phyloP scores from a whole-genome alignment of 306 rosid species.

The Hippophae rhamnoides region DNA sequence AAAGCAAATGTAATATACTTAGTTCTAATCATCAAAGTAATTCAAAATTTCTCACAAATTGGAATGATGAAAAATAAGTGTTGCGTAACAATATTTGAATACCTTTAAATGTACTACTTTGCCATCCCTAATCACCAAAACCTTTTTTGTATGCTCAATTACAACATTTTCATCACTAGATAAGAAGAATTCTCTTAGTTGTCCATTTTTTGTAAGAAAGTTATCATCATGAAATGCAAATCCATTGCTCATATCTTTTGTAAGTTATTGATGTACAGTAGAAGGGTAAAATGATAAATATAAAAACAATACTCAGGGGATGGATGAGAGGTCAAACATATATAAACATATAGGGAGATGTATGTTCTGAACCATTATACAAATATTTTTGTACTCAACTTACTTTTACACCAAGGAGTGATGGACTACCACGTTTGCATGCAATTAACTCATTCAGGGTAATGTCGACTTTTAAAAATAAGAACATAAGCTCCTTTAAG shows the following conservation, averaged over 20 bases:
- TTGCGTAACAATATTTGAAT: constrained; percentile 9
- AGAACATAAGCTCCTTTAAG: constrained; percentile 99
- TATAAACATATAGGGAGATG: too few species aligned
- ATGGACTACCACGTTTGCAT: constrained; percentile 96
- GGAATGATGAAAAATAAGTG: neutral
- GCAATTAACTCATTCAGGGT: constrained; percentile 94
- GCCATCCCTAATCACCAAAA: constrained; percentile 85
- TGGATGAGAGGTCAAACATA: too few species aligned
- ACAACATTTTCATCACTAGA: constrained; percentile 95
- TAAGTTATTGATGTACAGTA: constrained; percentile 51
- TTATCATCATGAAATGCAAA: constrained; percentile 71
- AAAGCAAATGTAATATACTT: too few species aligned
- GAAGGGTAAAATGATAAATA: neutral
- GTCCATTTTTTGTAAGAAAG: constrained; percentile 62
- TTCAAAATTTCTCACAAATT: too few species aligned
- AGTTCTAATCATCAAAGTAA: too few species aligned
- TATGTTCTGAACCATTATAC: too few species aligned
- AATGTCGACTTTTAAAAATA: constrained; percentile 81
- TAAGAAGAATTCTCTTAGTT: constrained; percentile 78
- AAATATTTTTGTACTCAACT: constrained; percentile 17
- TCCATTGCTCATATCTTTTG: constrained; percentile 48
- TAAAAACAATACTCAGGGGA: too few species aligned
- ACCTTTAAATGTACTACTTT: constrained; percentile 98
- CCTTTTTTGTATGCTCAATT: constrained; percentile 87
- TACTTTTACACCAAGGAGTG: constrained; percentile 90